phyloP scores from a whole-genome alignment of 306 rosid species.

The Psophocarpus tetragonolobus region DNA sequence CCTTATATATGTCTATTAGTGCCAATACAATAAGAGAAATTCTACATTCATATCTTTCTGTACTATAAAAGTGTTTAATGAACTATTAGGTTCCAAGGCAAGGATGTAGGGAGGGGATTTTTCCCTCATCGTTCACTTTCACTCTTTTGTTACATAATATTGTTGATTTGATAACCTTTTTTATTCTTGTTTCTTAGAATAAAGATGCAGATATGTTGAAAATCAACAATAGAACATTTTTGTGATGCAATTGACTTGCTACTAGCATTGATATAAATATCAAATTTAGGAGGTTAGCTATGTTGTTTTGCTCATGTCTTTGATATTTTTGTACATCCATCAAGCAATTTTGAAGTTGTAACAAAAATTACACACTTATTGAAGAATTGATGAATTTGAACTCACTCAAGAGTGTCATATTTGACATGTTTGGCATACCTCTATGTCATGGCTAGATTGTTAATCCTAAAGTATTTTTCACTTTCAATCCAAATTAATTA shows the following conservation, averaged over 20 bases:
- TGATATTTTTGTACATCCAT: slow-evolving; percentile 18
- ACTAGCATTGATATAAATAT: slow-evolving; percentile 98
- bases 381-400: slow-evolving; percentile 92
- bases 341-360: slow-evolving; percentile 33
- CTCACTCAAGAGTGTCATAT: slow-evolving; percentile 94
- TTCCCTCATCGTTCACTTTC: too few relatives aligned
- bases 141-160: slow-evolving; percentile 8
- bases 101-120: too few relatives aligned
- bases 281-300: slow-evolving; percentile 76
- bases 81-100: too few relatives aligned
- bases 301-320: slow-evolving; percentile 27
- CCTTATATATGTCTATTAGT: too few relatives aligned
- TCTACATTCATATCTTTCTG: too few relatives aligned
- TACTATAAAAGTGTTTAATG: too few relatives aligned
- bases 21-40: too few relatives aligned
- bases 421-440: slow-evolving; percentile 96
- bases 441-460: slow-evolving; percentile 98
- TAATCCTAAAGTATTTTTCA: slow-evolving; percentile 74
- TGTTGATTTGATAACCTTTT: slow-evolving; percentile 21
- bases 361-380: slow-evolving; percentile 39
- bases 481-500: slow-evolving; percentile 21
- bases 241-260: slow-evolving; percentile 97
- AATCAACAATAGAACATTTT: slow-evolving; percentile 96
- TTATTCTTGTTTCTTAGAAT: slow-evolving; percentile 54
- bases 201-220: slow-evolving; percentile 86